Evolutionary conservation across 2,329 filamentous ascomycete species (phyloP).

Genomic region (Alternaria burnsii): DNA sequence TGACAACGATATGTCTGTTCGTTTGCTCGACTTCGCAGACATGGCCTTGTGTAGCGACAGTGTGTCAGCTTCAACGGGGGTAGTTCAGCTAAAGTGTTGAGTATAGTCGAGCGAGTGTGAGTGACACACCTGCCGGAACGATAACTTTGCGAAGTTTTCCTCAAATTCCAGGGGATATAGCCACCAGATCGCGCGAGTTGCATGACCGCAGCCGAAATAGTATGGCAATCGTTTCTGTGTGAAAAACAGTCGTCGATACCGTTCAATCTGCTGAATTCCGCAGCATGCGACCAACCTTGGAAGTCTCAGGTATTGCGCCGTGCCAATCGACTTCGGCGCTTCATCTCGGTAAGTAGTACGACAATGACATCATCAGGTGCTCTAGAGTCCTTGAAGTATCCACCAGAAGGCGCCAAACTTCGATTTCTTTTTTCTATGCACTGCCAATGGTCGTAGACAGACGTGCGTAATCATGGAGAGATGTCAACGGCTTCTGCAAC

Average conservation of each 20-base stretch:
- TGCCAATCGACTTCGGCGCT: not conserved
- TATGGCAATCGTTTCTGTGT: not conserved
- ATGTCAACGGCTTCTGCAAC: not conserved
- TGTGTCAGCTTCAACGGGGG: not conserved
- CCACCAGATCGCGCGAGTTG: not conserved
- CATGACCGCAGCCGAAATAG: not conserved
- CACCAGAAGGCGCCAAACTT: not conserved
- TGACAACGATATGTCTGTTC: not conserved
- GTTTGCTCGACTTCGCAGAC: not conserved
- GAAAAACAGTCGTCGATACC: not conserved
- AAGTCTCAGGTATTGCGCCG: not conserved
- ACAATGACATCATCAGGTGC: not conserved
- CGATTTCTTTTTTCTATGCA: not conserved
- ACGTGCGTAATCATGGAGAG: not conserved
- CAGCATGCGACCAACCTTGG: not conserved
- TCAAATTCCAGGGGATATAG: not conserved
- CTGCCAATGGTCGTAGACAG: not conserved
- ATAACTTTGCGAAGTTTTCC: not conserved
- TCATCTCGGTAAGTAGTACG: not conserved
- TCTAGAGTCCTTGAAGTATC: not conserved
- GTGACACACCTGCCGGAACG: not conserved
- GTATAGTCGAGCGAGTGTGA: not conserved
- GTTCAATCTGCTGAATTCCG: not conserved
- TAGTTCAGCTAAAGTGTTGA: not conserved
- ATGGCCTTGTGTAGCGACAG: not conserved